phyloP scores from a whole-genome alignment of 2,329 filamentous ascomycete species.

The Colletotrichum simmondsii region DNA sequence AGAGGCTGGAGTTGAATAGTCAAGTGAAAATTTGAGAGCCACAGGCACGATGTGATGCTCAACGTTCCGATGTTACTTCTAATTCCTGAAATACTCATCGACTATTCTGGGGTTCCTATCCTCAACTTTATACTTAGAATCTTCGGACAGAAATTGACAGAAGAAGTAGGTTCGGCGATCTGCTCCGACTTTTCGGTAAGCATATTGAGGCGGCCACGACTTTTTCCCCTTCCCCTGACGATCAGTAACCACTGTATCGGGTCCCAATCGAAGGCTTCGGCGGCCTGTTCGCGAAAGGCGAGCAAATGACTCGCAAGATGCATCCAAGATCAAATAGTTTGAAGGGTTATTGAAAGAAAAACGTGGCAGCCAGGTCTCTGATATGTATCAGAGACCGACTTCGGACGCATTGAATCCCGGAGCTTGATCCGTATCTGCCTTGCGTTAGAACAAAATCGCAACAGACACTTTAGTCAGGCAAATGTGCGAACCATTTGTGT shows the following conservation, averaged over 20 bases:
- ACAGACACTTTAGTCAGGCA: neutral
- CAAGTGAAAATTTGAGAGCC: neutral
- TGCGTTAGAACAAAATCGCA: neutral
- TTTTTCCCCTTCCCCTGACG: constrained; percentile 1
- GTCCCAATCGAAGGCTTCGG: neutral
- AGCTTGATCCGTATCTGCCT: neutral
- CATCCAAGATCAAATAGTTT: constrained; percentile 31
- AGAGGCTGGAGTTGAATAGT: neutral
- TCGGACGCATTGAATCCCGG: neutral
- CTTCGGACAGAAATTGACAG: rapidly evolving
- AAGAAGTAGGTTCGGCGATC: neutral
- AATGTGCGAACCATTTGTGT: neutral
- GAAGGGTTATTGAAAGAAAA: constrained; percentile 30
- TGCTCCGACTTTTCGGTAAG: neutral
- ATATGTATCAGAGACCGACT: constrained; percentile 4
- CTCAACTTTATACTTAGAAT: neutral
- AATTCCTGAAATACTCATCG: neutral
- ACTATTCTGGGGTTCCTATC: neutral
- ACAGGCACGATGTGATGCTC: neutral
- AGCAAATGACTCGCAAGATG: constrained; percentile 6
- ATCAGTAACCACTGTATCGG: constrained; percentile 7
- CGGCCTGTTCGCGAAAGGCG: neutral
- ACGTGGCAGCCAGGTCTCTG: constrained; percentile 34
- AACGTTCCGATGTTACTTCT: neutral
- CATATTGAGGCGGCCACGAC: constrained; percentile 5